Percentiles rank a stretch among this genome's conserved stretches.
Evolutionary conservation across 257 asterid species (phyloP).

Genomic region (Datura wrightii): DNA sequence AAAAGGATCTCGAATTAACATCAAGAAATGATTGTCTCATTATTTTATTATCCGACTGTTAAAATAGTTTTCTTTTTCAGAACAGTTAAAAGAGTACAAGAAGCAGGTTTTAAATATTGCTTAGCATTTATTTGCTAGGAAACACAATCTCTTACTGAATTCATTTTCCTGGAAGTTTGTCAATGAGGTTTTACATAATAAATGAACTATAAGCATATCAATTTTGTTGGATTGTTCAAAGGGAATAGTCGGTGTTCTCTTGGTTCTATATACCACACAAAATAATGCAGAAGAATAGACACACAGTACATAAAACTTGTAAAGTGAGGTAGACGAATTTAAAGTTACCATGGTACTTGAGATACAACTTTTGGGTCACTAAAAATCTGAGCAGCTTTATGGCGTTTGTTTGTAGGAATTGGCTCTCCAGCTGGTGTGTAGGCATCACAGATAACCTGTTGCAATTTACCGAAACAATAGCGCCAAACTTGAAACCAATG

Average conservation of each 20-base stretch:
- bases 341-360: constrained; percentile 87
- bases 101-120: not conserved
- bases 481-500: constrained; percentile 10
- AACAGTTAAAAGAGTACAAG: constrained; percentile 15
- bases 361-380: constrained; percentile 75
- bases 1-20: constrained; percentile 13
- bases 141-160: not conserved
- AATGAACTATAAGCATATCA: not conserved
- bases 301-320: constrained; percentile 15
- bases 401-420: constrained; percentile 93
- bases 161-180: constrained; percentile 14
- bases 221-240: not conserved
- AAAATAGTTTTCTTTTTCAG: not conserved
- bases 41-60: not conserved
- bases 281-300: constrained; percentile 10
- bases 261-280: not conserved
- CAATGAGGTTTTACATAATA: not conserved
- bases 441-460: constrained; percentile 89
- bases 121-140: not conserved
- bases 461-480: constrained; percentile 24
- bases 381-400: constrained; percentile 86
- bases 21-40: constrained; percentile 7
- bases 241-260: not conserved
- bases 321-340: not conserved
- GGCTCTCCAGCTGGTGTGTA: constrained; percentile 98